Evolutionary conservation across 2,329 filamentous ascomycete species (phyloP).

Genomic region (Aspergillus proliferans): DNA sequence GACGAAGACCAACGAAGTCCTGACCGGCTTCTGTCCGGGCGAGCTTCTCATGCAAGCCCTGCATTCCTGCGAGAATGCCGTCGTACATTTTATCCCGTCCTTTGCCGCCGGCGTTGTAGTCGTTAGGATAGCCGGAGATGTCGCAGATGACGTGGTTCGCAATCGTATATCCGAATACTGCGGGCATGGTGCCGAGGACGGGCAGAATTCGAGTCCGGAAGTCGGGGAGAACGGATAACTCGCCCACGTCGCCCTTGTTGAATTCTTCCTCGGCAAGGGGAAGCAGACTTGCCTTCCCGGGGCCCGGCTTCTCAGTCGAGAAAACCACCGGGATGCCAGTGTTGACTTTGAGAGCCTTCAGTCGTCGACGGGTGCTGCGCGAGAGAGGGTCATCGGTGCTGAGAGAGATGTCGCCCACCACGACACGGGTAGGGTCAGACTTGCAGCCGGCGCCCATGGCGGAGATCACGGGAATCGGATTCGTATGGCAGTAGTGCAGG

Average conservation of each 20-base stretch:
- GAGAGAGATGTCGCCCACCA: conserved; percentile 82
- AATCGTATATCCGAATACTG: conserved; percentile 83
- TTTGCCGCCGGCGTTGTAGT: conserved; percentile 75
- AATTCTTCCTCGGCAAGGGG: conserved; percentile 86
- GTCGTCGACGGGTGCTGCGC: conserved; percentile 69
- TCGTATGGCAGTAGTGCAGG: conserved; percentile 76
- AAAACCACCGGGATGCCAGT: conserved; percentile 87
- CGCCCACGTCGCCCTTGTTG: conserved; percentile 74
- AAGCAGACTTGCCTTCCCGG: conserved; percentile 83
- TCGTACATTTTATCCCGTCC: conserved; percentile 89
- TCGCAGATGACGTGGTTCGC: conserved; percentile 89
- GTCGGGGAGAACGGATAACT: conserved; percentile 81
- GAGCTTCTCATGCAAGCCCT: conserved; percentile 72
- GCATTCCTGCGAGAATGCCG: conserved; percentile 66
- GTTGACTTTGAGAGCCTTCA: conserved; percentile 70
- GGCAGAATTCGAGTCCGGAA: conserved; percentile 93
- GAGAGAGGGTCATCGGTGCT: conserved; percentile 87
- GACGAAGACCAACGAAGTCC: conserved; percentile 64
- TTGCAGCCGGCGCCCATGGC: conserved; percentile 97
- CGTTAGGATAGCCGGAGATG: conserved; percentile 69
- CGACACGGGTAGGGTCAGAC: conserved; percentile 73
- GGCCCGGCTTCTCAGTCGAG: conserved; percentile 81
- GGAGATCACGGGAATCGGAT: conserved; percentile 75
- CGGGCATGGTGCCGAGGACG: conserved; percentile 93
- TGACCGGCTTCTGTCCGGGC: conserved; percentile 49